Conservation (phyloP, 1,139 yeast genomes). For the Saccharomyces hybrid region DNA sequence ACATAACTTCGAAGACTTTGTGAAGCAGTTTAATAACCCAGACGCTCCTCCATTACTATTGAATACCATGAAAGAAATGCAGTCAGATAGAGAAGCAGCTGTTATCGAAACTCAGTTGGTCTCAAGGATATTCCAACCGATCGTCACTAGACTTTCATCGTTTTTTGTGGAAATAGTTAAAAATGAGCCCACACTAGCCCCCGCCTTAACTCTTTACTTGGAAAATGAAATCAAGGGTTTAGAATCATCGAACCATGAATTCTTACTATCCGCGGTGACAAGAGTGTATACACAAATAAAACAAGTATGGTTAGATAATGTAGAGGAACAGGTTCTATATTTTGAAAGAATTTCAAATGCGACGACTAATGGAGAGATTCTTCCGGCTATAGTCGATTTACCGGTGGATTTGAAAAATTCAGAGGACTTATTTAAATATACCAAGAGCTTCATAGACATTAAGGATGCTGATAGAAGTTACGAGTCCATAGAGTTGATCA, state of each 20-base stretch:
- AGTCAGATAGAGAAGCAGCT: constrained; percentile 48
- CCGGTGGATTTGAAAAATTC: constrained; percentile 40
- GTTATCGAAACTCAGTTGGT: constrained; percentile 48
- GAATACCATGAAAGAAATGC: constrained; percentile 35
- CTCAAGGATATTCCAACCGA: constrained; percentile 48
- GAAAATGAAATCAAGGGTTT: constrained; percentile 34
- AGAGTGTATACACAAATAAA: constrained; percentile 47
- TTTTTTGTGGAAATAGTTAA: constrained; percentile 36
- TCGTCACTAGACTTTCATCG: constrained; percentile 34
- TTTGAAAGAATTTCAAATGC: constrained; percentile 45
- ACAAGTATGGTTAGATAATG: constrained; percentile 51
- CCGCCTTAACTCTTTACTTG: constrained; percentile 38
- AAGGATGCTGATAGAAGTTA: constrained; percentile 7
- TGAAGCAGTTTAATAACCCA: constrained; percentile 36
- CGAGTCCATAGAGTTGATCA: constrained; percentile 13
- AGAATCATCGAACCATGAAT: constrained; percentile 60
- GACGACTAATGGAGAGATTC: constrained; percentile 38
- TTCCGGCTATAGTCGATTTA: constrained; percentile 39
- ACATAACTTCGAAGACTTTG: constrained; percentile 42
- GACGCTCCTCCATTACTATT: constrained; percentile 31
- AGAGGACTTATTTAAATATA: constrained; percentile 17
- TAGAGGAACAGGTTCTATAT: constrained; percentile 46
- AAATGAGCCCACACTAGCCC: constrained; percentile 37
- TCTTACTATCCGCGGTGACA: constrained; percentile 45
- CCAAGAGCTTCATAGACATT: constrained; percentile 7